A percentile compares a stretch with the other conserved stretches of the same genome.
Conservation (phyloP, 1,284 basidiomycete genomes). For the Microbotryum scabiosae region DNA sequence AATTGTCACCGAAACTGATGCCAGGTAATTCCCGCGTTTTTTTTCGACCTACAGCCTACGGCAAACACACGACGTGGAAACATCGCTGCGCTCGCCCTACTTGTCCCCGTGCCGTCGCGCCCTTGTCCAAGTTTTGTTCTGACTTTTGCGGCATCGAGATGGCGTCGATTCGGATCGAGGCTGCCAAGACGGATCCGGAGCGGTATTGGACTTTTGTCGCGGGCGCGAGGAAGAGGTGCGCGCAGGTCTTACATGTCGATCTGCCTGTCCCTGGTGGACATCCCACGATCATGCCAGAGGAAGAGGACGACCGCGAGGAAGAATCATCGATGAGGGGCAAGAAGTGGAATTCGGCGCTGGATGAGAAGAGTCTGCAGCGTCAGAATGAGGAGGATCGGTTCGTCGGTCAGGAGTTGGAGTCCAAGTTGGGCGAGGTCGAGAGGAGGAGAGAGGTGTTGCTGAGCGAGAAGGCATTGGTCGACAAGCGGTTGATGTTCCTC, state of each 20-base stretch:
- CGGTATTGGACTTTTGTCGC: constrained; percentile 24
- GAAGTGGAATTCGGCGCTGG: background rate
- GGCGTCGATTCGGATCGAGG: constrained; percentile 28
- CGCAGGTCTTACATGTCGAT: background rate
- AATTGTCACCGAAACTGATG: background rate
- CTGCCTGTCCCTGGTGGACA: background rate
- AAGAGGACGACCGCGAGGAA: no score
- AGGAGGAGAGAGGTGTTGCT: constrained; percentile 1
- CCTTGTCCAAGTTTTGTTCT: constrained; percentile 62
- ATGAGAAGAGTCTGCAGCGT: background rate
- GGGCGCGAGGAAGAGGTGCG: constrained; percentile 14
- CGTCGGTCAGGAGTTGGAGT: background rate
- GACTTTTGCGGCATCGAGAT: constrained; percentile 33
- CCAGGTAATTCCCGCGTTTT: background rate
- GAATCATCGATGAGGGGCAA: background rate
- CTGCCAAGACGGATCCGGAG: constrained; percentile 11
- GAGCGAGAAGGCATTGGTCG: constrained; percentile 6
- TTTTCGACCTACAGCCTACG: constrained; percentile 47
- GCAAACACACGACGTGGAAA: constrained; percentile 66
- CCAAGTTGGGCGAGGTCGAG: constrained; percentile 2
- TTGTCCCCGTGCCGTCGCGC: constrained; percentile 67
- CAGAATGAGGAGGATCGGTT: constrained; percentile 3
- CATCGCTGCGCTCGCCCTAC: constrained; percentile 48
- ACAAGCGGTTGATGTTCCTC: constrained; percentile 18
- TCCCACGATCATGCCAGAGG: background rate